Evolutionary conservation across 345 rosid species (phyloP).

Genomic region (Heritiera littoralis): DNA sequence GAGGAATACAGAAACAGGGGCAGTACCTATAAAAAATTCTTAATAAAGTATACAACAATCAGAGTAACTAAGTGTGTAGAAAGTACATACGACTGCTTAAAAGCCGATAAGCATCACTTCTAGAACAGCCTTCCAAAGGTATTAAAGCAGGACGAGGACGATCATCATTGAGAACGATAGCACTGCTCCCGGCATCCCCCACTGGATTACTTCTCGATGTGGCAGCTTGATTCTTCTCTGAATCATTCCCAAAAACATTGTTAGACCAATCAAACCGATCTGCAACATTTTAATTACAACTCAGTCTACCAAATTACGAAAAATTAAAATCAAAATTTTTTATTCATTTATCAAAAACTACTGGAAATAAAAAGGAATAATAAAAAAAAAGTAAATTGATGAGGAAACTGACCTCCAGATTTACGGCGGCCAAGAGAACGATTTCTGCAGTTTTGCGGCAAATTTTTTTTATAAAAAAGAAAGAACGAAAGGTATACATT

Average conservation of each 20-base stretch:
- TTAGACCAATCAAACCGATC: constrained; percentile 50
- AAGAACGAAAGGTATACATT: too few species aligned
- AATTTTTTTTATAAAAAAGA: neutral
- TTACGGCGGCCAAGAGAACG: constrained; percentile 58
- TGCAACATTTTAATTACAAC: constrained; percentile 35
- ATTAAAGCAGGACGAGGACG: constrained; percentile 36
- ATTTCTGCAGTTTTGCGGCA: constrained; percentile 47
- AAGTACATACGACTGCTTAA: constrained; percentile 64
- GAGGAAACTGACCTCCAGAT: constrained; percentile 53
- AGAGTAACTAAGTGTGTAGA: constrained; percentile 11
- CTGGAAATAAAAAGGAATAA: neutral
- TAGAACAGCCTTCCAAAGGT: constrained; percentile 55
- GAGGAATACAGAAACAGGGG: neutral
- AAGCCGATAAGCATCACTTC: constrained; percentile 67
- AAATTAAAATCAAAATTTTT: neutral
- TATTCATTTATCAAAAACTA: neutral
- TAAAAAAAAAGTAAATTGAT: neutral
- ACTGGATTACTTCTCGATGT: constrained; percentile 36
- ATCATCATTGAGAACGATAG: constrained; percentile 27
- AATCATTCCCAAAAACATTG: constrained; percentile 48
- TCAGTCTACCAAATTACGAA: constrained; percentile 12
- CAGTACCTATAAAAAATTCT: neutral
- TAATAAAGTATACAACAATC: neutral
- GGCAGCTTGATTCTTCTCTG: constrained; percentile 49
- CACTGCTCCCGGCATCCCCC: constrained; percentile 42